Evolutionary conservation across 106 monocot genomes (phyloP), one percentile per base, ranked within the genome.

Genomic region (Acanthochlamys bracteata): DNA sequence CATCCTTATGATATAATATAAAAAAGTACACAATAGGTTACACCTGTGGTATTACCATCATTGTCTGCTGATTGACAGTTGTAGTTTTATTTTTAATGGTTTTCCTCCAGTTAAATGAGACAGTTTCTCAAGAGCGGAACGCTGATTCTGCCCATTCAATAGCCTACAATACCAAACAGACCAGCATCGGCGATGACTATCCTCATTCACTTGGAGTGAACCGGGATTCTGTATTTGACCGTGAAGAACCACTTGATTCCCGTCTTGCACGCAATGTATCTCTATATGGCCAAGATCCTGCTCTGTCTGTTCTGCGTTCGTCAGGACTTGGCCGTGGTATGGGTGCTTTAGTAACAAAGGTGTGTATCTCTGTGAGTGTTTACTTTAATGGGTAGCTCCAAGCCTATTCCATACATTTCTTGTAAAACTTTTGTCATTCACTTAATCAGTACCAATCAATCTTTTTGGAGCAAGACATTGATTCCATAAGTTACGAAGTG

Each of bases 321-420:
- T 73, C 89, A 52, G 84, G 74, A 15, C 27, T 80, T 41, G 77
- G 73, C 22, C 84, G 86, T 11, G 52, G 40, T 68, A 60, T 67
- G 63, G 86, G 79, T 61, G 79, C 80, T 76, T 47, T 96, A 66
- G 74, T 94, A 68, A 82, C 93, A 49, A 89, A 89, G 86, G 93
- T 89, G 24, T 39, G 61, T 70, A 15, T 43, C 17, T 43, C 65
- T 42, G 51, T 13, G n/a, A 15, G n/a, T 8, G 13, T 19, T 51
- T 51, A 1, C n/a, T 2, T 51, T 4, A 51, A 51, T 13, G 10
- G 8, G 45, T 10, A 14, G 45, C 45, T 46, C 14, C 14, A 10
- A 46, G 8, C 14, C 45, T 46, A 10, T 46, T 46, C 14, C 45
- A 46, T 14, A 46, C 45, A 8, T 10, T 46, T 8, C 45, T 46